Base-by-base conservation (phyloP, 2,329 filamentous ascomycete species). In the Fusarium avenaceum region DNA sequence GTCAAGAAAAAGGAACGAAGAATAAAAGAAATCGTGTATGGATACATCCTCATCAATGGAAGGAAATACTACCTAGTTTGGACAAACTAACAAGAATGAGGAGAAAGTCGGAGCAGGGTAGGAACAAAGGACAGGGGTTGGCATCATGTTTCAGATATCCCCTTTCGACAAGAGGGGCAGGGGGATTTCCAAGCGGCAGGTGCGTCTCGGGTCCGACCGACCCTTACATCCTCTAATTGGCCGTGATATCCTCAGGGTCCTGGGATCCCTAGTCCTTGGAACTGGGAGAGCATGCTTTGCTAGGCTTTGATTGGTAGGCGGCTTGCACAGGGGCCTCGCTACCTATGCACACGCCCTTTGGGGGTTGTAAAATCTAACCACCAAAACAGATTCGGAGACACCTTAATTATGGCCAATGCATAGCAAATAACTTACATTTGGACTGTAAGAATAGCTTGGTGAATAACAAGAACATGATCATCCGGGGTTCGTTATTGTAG, bases 111-210 rank as follows among this genome's bases (percentile, higher is more conserved):
- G 39, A 45, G 28, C 7, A 40, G 45, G 45, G 32, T 33, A 63
- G 45, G 26, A 39, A 40, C 44, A 57, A 35, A 43, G 56, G 19
- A 35, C 42, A 54, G 49, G 33, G 54, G 22, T 17, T 40, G 51
- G 15, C 20, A 54, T 62, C 60, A 32, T 38, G 65, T 69, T 69
- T 69, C 65, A 69, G 60, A 69, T 68, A 46, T 65, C 65, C 46
- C 51, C 32, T 65, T 53, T 54, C 14, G 48, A 66, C 65, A 69
- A 44, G 24, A 24, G 24, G 24, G 24, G 24, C 24, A 24, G 55
- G 65, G 55, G 65, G 44, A 44, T 57, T 53, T 48, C 65, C 60
- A 69, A 52, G 45, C 63, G 60, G 63, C 46, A 71, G 63, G 63
- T 70, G 62, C 55, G 54, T 69, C 56, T 71, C 43, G 53, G 67